Evolutionary conservation across 345 rosid genomes (phyloP), one percentile per base, ranked within the genome.

Genomic region (Moricandia arvensis): DNA sequence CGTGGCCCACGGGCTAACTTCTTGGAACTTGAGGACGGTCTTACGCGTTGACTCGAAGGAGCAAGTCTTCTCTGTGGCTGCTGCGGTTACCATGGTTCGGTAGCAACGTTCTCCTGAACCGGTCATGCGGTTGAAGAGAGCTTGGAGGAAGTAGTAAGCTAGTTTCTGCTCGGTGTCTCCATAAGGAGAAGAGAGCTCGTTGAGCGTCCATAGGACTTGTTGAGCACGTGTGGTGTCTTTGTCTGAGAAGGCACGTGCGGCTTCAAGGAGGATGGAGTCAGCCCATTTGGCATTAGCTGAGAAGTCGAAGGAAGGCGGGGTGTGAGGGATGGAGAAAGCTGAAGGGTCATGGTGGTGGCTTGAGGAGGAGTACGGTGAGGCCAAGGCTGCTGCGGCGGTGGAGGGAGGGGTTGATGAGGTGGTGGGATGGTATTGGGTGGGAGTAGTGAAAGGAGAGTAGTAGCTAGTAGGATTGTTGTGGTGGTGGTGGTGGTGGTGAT

Each of bases 1-100:
- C 71, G 98, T 95, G 37, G 90, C 86, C 99, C 99, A 95, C 0
- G 98, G 99, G 74, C 94, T 88, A 63, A 88, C 97, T 85, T 95
- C 99, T 83, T 95, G 99, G 54, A 92, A 90, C 81, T 87, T 90
- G 66, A 95, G 77, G 0, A 92, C 88, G 72, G 86, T 87, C 79
- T 88, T 95, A 8, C 97, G 80, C 0, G 94, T 90, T 7, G 98
- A 90, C 71, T 89, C 96, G 75, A 95, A 95, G 11, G 96, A 90
- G 76, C 88, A 86, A 0, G 85, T 83, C 71, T 86, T 89, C 17
- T 95, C 97, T 0, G 98, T 83, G 24, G 82, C 79, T 54, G 82
- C 82, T 0, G 91, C 92, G 0, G 93, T 77, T 2, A 83, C 78
- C 69, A 90, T 69, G 30, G 94, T 86, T 1, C 85, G 82, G 82